Conservation (phyloP, 1,284 basidiomycete genomes). For the Tremellales sp. region DNA sequence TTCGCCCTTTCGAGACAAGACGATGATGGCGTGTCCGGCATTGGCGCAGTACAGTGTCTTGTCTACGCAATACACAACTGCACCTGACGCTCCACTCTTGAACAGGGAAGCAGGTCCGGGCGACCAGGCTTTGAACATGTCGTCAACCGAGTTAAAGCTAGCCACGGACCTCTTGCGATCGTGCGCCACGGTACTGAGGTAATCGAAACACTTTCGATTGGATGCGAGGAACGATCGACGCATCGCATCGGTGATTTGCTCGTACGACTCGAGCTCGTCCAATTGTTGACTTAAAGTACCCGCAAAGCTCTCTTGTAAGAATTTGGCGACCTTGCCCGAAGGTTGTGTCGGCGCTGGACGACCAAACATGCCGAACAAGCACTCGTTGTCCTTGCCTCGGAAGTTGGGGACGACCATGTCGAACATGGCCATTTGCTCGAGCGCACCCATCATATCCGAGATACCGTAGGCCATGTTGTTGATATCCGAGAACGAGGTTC, state of each 20-base stretch:
- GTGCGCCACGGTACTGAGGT: constrained; percentile 43
- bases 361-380: constrained; percentile 96
- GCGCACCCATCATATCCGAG: constrained; percentile 81
- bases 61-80: constrained; percentile 79
- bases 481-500: constrained; percentile 85
- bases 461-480: constrained; percentile 96
- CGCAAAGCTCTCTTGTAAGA: constrained; percentile 74
- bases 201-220: constrained; percentile 72
- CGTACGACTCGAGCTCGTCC: constrained; percentile 53
- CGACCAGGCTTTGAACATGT: constrained; percentile 38
- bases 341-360: constrained; percentile 60
- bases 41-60: constrained; percentile 87
- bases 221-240: constrained; percentile 79
- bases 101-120: constrained; percentile 49
- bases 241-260: constrained; percentile 68
- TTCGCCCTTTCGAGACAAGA: constrained; percentile 75
- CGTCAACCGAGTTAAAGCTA: constrained; percentile 45
- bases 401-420: constrained; percentile 91
- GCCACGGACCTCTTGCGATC: constrained; percentile 66
- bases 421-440: constrained; percentile 77
- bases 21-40: constrained; percentile 82
- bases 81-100: constrained; percentile 76
- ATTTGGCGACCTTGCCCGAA: constrained; percentile 57
- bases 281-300: constrained; percentile 61
- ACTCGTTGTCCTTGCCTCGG: constrained; percentile 70